Percentiles rank a stretch among this genome's conserved stretches.
Evolutionary conservation across 2,329 filamentous ascomycete species (phyloP).

Genomic region (Colletotrichum nymphaeae): DNA sequence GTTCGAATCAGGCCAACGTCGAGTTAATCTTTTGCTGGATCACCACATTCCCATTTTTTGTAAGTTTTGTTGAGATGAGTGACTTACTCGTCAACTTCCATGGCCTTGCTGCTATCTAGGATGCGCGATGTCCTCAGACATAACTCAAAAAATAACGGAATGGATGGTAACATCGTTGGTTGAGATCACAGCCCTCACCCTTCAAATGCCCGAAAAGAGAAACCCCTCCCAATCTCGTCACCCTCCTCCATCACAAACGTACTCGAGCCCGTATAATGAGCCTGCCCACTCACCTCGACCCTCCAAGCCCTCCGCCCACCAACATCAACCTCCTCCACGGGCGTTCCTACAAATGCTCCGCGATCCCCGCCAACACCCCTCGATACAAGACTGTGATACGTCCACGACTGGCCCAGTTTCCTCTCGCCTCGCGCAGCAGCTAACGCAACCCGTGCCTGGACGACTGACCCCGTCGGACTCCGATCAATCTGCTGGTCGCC

Average conservation of each 20-base stretch:
- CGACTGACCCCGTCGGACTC: conserved; percentile 20
- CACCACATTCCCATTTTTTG: no score
- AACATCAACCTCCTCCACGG: conserved; percentile 8
- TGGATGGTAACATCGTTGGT: neutral
- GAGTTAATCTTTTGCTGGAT: neutral
- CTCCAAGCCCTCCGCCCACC: neutral
- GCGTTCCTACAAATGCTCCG: conserved; percentile 11
- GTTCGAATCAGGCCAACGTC: conserved; percentile 36
- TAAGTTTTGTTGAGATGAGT: neutral
- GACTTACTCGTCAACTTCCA: no score
- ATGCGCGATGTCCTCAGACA: no score
- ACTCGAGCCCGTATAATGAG: conserved; percentile 23
- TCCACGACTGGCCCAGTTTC: conserved; percentile 4
- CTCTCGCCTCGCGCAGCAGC: conserved; percentile 6
- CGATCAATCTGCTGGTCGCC: conserved; percentile 55
- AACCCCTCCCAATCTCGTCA: conserved; percentile 21
- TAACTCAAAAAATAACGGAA: neutral
- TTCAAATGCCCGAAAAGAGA: conserved; percentile 5
- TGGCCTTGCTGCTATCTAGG: no score
- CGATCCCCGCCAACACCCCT: neutral
- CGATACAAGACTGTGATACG: conserved; percentile 28
- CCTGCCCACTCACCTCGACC: conserved; percentile 18
- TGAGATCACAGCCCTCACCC: neutral
- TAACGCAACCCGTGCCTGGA: conserved; percentile 22
- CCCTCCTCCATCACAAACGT: conserved; percentile 13